Evolutionary conservation across 2,329 filamentous ascomycete species (phyloP), one percentile per base, ranked within the genome.

Genomic region (Ophiostoma pallidulum): DNA sequence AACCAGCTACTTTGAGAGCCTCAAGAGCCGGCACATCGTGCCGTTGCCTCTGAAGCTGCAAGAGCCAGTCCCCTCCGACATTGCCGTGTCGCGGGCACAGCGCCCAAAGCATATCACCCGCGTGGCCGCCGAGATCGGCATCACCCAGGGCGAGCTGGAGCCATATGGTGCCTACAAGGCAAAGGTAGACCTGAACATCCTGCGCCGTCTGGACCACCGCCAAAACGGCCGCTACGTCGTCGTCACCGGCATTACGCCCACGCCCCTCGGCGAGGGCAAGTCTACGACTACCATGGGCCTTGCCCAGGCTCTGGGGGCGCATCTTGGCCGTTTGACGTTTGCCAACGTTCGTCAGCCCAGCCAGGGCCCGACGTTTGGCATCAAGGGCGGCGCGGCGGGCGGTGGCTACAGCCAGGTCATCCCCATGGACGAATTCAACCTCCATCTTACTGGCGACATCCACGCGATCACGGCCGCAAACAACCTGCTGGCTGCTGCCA

Each of bases 361-460:
- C 59, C 92, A 97, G 70, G 92, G 92, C 4, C 92, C 92, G 48
- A 98, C 92, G 0, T 98, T 98, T 64, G 92, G 92, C 60, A 97
- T 98, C 75, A 98, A 98, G 75, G 92, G 92, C 53, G 92, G 92
- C 60, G 92, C 92, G 51, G 92, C 92, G 48, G 92, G 92, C 60
- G 92, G 92, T 65, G 92, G 92, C 33, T 98, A 97, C 78, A 95
- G 88, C 65, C 92, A 98, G 66, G 92, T 98, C 61, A 97, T 98
- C 59, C 92, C 92, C 50, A 98, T 98, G 92, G 92, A 98, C 59
- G 92, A 98, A 66, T 98, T 98, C 74, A 98, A 98, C 69, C 73
- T 98, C 62, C 92, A 98, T 66, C 71, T 98, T 60, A 98, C 92
- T 47, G 92, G 92, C 59, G 92, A 98, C 64, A 97, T 98, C 49